Conservation (phyloP, 176 grass and related monocot species). For the Phoenix dactylifera region DNA sequence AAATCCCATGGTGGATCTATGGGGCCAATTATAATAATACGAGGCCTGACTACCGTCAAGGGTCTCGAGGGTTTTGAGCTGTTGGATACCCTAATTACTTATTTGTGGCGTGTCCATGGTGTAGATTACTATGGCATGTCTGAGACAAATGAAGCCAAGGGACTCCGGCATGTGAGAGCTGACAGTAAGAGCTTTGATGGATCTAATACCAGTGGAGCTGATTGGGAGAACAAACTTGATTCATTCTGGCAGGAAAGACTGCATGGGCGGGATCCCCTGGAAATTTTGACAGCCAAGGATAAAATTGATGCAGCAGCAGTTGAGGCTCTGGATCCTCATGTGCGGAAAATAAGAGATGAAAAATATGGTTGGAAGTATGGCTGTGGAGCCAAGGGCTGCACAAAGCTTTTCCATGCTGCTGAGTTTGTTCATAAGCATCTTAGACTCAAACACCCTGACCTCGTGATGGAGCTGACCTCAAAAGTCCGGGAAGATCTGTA, state of each 20-base stretch:
- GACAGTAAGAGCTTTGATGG: conserved; percentile 53
- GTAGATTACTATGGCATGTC: conserved; percentile 93
- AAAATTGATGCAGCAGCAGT: conserved; percentile 90
- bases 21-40: conserved; percentile 96
- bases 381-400: conserved; percentile 92
- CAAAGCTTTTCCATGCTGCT: conserved; percentile 97
- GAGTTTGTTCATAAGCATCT: conserved; percentile 99
- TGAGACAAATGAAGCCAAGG: conserved; percentile 63
- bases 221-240: conserved; percentile 97
- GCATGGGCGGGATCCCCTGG: conserved; percentile 69
- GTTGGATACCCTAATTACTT: conserved; percentile 84
- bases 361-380: conserved; percentile 99
- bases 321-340: conserved; percentile 76
- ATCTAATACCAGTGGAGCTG: conserved; percentile 40
- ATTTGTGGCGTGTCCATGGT: conserved; percentile 93
- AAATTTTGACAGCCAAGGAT: conserved; percentile 68
- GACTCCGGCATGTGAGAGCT: conserved; percentile 70
- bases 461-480: conserved; percentile 82
- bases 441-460: conserved; percentile 84
- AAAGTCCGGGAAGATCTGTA: conserved; percentile 96
- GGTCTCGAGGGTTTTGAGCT: conserved; percentile 92
- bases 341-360: conserved; percentile 98
- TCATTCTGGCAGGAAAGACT: conserved; percentile 77
- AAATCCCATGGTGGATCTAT: conserved; percentile 92
- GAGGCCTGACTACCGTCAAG: conserved; percentile 87